phyloP scores from a whole-genome alignment of 164 flowering plant genomes.

The Tetracentron sinense region DNA sequence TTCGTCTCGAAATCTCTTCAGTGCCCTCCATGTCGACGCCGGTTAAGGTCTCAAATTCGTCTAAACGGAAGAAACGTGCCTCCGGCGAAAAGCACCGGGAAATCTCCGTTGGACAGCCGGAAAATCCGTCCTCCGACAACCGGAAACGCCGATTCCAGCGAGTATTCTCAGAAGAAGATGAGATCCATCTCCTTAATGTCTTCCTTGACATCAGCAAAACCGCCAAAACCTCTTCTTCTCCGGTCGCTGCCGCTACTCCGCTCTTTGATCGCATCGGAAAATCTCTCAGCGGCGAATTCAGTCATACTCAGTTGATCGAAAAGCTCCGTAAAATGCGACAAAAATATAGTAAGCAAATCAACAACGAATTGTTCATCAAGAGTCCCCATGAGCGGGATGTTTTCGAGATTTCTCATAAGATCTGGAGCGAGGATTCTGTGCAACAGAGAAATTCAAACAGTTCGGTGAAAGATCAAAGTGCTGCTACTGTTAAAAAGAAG shows the following conservation, averaged over 20 bases:
- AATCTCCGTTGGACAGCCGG: not conserved
- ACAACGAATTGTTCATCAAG: not conserved
- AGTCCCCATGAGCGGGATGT: conserved; percentile 6
- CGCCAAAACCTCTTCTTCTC: not conserved
- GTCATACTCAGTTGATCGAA: conserved; percentile 6
- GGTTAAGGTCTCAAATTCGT: not conserved
- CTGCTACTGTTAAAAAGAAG: not conserved
- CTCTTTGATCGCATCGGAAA: conserved; percentile 6
- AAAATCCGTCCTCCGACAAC: not conserved
- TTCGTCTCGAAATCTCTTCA: too few species aligned
- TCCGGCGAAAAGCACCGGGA: conserved; percentile 9
- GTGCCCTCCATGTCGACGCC: not conserved
- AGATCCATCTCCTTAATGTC: conserved; percentile 9
- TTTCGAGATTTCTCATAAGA: conserved; percentile 9
- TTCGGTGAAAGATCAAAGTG: not conserved
- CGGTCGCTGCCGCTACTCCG: conserved; percentile 1
- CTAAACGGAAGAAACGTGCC: not conserved
- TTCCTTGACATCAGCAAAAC: conserved; percentile 11
- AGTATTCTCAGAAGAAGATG: conserved; percentile 7
- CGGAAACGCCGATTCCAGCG: not conserved
- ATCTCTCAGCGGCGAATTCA: conserved; percentile 5
- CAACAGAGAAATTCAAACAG: not conserved
- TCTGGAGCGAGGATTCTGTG: conserved; percentile 9
- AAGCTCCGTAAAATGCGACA: conserved; percentile 10
- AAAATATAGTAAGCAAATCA: conserved; percentile 7